phyloP scores from a whole-genome alignment of 208 protist species.

The Perkinsela sp. region DNA sequence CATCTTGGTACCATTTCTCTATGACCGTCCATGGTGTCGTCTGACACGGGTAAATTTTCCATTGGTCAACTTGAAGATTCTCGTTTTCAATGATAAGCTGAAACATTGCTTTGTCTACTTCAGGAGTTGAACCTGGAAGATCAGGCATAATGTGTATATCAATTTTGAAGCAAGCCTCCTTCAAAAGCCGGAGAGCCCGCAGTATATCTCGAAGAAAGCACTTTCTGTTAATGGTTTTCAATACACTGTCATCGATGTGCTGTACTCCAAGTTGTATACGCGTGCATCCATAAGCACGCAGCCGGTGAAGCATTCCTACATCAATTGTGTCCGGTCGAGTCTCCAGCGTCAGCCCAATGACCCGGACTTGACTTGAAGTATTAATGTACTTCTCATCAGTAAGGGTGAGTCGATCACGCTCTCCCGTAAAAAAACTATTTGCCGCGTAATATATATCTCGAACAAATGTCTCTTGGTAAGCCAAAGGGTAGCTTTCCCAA shows the following conservation, averaged over 20 bases:
- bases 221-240: slow-evolving; percentile 67
- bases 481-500: slow-evolving; percentile 81
- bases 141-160: slow-evolving; percentile 98
- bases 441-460: slow-evolving; percentile 63
- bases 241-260: slow-evolving; percentile 82
- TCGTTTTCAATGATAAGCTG: slow-evolving; percentile 78
- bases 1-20: slow-evolving; percentile 83
- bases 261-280: slow-evolving; percentile 95
- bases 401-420: slow-evolving; percentile 17
- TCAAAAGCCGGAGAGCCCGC: slow-evolving; percentile 73
- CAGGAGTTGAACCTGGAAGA: slow-evolving; percentile 74
- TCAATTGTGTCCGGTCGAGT: slow-evolving; percentile 89
- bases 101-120: slow-evolving; percentile 74
- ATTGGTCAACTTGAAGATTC: slow-evolving; percentile 81
- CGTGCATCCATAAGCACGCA: slow-evolving; percentile 75
- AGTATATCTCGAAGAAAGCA: slow-evolving; percentile 71
- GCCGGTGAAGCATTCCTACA: slow-evolving; percentile 57
- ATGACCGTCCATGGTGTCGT: slow-evolving; percentile 90
- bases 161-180: slow-evolving; percentile 93
- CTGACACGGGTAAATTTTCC: slow-evolving; percentile 97
- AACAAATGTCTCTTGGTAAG: slow-evolving; percentile 67
- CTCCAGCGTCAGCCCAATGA: slow-evolving; percentile 96
- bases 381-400: slow-evolving; percentile 63
- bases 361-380: slow-evolving; percentile 66
- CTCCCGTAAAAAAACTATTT: slow-evolving; percentile 30